Conservation (phyloP, 257 asterid genomes). For the Salvia splendens region DNA sequence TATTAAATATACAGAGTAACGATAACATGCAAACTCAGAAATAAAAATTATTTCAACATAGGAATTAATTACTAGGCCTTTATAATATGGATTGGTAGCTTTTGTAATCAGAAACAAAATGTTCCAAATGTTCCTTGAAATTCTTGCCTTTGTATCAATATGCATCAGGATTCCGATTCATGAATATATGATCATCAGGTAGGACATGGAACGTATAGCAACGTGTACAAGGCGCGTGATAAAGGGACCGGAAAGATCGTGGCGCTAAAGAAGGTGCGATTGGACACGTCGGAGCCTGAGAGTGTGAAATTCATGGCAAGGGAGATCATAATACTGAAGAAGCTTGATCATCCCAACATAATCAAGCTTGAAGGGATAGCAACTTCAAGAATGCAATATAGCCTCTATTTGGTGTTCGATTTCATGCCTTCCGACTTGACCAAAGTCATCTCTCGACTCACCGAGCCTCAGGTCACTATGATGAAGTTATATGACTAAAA, state of each 20-base stretch:
- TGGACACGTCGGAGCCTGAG: conserved; percentile 72
- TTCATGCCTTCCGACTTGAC: conserved; percentile 69
- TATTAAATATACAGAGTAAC: no score
- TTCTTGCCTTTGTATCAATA: neutral
- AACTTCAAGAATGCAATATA: conserved; percentile 88
- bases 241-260: conserved; percentile 61
- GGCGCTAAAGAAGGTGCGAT: conserved; percentile 77
- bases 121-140: neutral
- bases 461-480: conserved; percentile 88
- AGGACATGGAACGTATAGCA: conserved; percentile 90
- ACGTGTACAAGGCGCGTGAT: conserved; percentile 76
- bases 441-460: conserved; percentile 54
- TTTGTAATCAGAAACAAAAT: no score
- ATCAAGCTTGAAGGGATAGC: conserved; percentile 82
- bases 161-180: neutral
- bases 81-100: no score
- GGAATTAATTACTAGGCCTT: no score
- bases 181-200: conserved; percentile 38
- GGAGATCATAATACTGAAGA: conserved; percentile 67
- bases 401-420: conserved; percentile 75
- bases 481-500: no score
- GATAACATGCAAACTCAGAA: no score
- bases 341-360: conserved; percentile 76
- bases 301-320: conserved; percentile 87
- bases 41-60: no score